phyloP scores from a whole-genome alignment of 2,329 filamentous ascomycete genomes.

The Chaetomiaceae sp. region DNA sequence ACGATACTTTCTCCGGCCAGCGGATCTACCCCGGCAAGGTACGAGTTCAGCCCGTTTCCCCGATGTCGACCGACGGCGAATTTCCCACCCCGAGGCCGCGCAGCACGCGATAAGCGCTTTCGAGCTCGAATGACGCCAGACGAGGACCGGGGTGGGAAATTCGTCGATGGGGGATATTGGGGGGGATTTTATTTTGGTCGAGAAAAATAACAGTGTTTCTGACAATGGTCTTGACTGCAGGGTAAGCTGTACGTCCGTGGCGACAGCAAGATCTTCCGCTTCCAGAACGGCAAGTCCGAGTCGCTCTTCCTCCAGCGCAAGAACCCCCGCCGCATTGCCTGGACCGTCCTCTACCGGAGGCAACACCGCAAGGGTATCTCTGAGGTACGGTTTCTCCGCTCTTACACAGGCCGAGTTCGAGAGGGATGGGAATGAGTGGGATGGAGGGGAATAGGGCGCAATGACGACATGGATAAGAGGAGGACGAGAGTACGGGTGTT shows the following conservation, averaged over 20 bases:
- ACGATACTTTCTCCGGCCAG: conserved; percentile 62
- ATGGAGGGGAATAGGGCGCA: background rate
- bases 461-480: conserved; percentile 6
- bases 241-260: conserved; percentile 99
- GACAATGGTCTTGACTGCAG: conserved; percentile 48
- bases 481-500: background rate
- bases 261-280: conserved; percentile 99
- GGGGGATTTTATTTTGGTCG: conserved; percentile 1
- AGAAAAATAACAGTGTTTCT: conserved; percentile 22
- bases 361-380: conserved; percentile 99
- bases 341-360: conserved; percentile 97
- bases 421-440: conserved; percentile 1
- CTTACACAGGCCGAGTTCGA: conserved; percentile 1
- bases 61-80: conserved; percentile 23
- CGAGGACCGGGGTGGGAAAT: conserved; percentile 14
- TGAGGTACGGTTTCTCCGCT: conserved; percentile 68
- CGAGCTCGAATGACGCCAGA: conserved; percentile 14
- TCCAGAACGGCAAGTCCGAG: conserved; percentile 99
- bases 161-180: conserved; percentile 4
- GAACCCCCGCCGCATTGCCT: conserved; percentile 99
- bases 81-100: conserved; percentile 22
- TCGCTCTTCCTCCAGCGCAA: conserved; percentile 99
- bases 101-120: conserved; percentile 7
- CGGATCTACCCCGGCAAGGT: conserved; percentile 67
- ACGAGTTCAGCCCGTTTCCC: conserved; percentile 32